Base-by-base conservation (phyloP, 2,329 filamentous ascomycete species). In the Elsinoe ampelina region DNA sequence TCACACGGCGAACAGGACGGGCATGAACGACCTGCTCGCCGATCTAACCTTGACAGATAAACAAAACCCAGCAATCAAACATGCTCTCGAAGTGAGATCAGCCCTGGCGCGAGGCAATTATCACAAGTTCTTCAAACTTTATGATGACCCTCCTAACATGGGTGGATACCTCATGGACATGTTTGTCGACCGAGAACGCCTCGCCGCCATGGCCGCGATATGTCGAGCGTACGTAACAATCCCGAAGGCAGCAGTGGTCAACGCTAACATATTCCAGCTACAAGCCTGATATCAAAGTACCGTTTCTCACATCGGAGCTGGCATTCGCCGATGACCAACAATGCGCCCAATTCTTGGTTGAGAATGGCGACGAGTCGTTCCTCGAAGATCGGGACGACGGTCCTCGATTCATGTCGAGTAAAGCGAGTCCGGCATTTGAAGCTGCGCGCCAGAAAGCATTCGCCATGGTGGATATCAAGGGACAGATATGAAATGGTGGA, bases 11-110 rank as follows among this genome's bases (percentile, higher is more conserved):
- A 98, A 97, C 77, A 90, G 89, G 75, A 91, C 89, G 74, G 91
- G 92, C 74, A 86, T 98, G 81, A 97, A 96, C 80, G 90, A 97
- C 80, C 85, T 92, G 70, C 82, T 98, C 78, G 90, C 91, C 80
- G 92, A 96, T 87, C 87, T 98, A 93, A 97, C 92, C 74, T 76
- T 85, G 80, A 84, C 89, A 91, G 93, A 97, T 77, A 96, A 96
- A 78, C 79, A 84, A 72, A 85, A 93, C 71, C 76, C 72, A 60
- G 80, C 89, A 59, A 87, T 98, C 70, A 89, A 89, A 74, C 92
- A 98, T 76, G 93, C 93, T 38, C 77, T 98, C 65, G 81, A 87
- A 64, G 90, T 97, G 61, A 89, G 93, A 65, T 95, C 92, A 55
- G 88, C 93, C 50, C 76, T 97, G 67, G 92, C 93, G 54, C 78